A percentile compares a stretch with the other conserved stretches of the same genome.
These are phyloP conservation scores for Marasmius sp. DNA, from an alignment of 1,284 basidiomycete genomes.

Conservation along the genomic window DNA sequence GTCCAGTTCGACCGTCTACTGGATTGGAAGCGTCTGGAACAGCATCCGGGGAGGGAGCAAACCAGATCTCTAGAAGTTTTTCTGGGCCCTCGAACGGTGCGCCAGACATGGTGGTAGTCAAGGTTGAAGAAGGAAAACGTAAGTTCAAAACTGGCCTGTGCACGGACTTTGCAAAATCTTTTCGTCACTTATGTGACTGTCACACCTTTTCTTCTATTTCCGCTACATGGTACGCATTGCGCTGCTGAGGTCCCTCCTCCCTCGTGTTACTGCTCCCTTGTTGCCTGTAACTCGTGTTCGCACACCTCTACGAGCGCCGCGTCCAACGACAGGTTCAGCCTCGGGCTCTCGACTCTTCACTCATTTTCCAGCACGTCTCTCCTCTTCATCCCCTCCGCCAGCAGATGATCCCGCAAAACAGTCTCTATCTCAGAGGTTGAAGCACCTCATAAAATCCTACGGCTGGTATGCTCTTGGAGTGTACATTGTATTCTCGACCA, in stretches of 20 bases:
- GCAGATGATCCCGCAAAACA: constrained; percentile 36
- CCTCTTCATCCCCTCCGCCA: constrained; percentile 22
- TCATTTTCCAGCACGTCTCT: constrained; percentile 46
- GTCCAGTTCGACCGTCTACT: constrained; percentile 55
- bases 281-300: constrained; percentile 41
- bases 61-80: constrained; percentile 98
- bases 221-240: constrained; percentile 27
- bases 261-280: constrained; percentile 39
- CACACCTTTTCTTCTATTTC: constrained; percentile 18
- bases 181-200: background rate
- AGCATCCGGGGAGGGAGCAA: constrained; percentile 73
- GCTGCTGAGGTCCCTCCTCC: constrained; percentile 25
- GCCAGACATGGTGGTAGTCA: constrained; percentile 28
- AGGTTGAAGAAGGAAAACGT: background rate
- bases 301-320: constrained; percentile 22
- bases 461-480: constrained; percentile 92
- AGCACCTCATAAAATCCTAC: constrained; percentile 86
- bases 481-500: constrained; percentile 67
- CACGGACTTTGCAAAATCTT: background rate
- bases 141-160: background rate
- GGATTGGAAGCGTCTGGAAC: constrained; percentile 47
- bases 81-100: constrained; percentile 87
- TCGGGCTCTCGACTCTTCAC: constrained; percentile 46
- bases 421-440: constrained; percentile 74
- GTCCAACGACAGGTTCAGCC: constrained; percentile 15